These are phyloP conservation scores for Babesia sp. DNA, from an alignment of 169 alveolate genomes.

Conservation along the genomic window DNA sequence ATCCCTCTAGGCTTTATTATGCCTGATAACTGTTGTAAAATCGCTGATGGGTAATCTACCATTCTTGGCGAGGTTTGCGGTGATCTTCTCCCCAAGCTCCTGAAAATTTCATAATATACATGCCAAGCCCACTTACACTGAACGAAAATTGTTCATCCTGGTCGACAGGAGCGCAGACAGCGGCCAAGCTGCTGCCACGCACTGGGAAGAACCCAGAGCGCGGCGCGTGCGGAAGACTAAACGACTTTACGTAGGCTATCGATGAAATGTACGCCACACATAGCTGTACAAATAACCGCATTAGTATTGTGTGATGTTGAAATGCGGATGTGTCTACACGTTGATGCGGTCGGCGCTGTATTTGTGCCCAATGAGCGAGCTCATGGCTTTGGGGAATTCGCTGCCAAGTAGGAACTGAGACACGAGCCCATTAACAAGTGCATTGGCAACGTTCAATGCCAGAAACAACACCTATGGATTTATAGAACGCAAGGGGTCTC, in stretches of 20 bases:
- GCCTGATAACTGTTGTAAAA: background rate
- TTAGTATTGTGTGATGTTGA: background rate
- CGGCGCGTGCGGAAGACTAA: conserved; percentile 15
- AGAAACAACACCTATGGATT: conserved; percentile 41
- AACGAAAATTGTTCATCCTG: background rate
- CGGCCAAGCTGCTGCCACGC: background rate
- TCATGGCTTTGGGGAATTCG: conserved; percentile 54
- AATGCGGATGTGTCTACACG: conserved; percentile 28
- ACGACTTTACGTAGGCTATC: background rate
- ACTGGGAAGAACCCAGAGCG: background rate
- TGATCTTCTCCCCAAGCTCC: conserved; percentile 9
- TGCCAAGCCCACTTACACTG: background rate
- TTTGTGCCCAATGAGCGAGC: conserved; percentile 65
- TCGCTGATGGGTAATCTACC: background rate
- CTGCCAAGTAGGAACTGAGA: conserved; percentile 49
- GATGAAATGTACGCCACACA: background rate
- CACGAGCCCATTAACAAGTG: conserved; percentile 46
- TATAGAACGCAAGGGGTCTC: background rate
- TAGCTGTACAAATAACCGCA: background rate
- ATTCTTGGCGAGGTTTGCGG: background rate
- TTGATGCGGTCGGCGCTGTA: conserved; percentile 72
- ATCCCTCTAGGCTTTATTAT: conserved; percentile 17
- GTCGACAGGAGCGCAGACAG: background rate
- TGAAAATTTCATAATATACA: background rate
- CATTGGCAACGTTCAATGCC: conserved; percentile 50